Conservation (phyloP, 2,329 filamentous ascomycete genomes). For the Conoideocrella luteorostrata region DNA sequence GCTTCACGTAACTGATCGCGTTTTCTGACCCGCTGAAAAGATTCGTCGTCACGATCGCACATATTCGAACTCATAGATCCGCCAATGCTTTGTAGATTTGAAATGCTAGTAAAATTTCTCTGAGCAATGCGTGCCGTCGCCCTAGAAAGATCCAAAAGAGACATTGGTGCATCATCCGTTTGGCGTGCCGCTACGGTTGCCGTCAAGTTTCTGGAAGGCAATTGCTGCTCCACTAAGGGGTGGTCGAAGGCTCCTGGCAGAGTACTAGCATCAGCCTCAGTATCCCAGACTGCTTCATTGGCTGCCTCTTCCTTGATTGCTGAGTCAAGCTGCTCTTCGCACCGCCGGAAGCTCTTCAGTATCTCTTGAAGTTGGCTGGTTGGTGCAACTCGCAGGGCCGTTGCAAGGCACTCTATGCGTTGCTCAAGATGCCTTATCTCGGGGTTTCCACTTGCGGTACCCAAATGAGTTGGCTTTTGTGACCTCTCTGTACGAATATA, state of each 20-base stretch:
- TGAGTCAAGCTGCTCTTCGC: constrained; percentile 68
- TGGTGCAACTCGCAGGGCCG: constrained; percentile 69
- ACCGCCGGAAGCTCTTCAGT: constrained; percentile 66
- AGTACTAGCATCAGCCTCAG: constrained; percentile 51
- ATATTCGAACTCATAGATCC: constrained; percentile 9
- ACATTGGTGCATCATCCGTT: constrained; percentile 55
- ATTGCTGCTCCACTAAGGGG: constrained; percentile 17
- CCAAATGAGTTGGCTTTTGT: constrained; percentile 50
- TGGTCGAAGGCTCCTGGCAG: constrained; percentile 50
- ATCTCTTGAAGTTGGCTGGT: constrained; percentile 65
- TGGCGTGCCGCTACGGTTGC: constrained; percentile 28
- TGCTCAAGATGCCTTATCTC: constrained; percentile 70
- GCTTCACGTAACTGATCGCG: constrained; percentile 64
- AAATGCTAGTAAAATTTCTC: constrained; percentile 50
- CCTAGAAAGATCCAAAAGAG: constrained; percentile 57
- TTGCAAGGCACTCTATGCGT: constrained; percentile 71
- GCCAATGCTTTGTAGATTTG: constrained; percentile 37
- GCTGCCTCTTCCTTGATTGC: constrained; percentile 61
- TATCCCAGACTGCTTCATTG: constrained; percentile 65
- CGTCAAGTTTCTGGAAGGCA: constrained; percentile 26
- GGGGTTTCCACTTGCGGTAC: constrained; percentile 52
- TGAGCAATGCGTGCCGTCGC: constrained; percentile 55
- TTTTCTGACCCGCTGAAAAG: constrained; percentile 50
- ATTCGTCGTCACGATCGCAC: constrained; percentile 19
- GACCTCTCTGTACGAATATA: constrained; percentile 55